Base-by-base conservation (phyloP, 2,329 filamentous ascomycete species). In the Fusarium gaditjirri region DNA sequence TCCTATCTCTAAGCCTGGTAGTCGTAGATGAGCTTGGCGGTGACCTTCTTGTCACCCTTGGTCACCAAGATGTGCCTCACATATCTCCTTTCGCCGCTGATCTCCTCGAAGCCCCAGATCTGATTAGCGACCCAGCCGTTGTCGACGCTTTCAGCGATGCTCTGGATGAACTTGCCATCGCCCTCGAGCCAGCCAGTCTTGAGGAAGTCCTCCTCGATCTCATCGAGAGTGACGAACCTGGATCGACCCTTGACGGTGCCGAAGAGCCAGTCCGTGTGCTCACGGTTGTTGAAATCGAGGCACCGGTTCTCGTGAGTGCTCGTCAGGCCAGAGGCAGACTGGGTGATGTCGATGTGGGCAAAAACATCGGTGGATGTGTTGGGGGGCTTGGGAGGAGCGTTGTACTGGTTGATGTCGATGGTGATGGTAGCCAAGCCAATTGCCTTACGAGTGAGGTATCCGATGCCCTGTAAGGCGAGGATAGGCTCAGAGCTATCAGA, bases 241-340 rank as follows among this genome's bases (percentile, higher is more conserved):
- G 86, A 89, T 67, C 85, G 86, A 63, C 92, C 93, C 56, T 84
- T 84, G 70, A 96, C 87, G 61, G 83, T 84, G 65, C 94, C 94
- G 80, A 97, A 97, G 73, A 97, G 88, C 86, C 90, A 91, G 84
- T 97, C 94, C 29, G 83, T 84, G 84, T 95, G 93, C 70, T 89
- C 87, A 75, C 92, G 90, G 74, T 75, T 80, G 59, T 74, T 75
- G 79, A 81, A 78, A 83, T 90, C 88, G 57, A 88, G 76, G 78
- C 84, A 87, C 65, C 88, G 88, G 71, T 81, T 80, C 85, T 90
- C 88, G 44, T 83, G 78, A 54, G 84, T 94, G 76, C 89, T 91
- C 77, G 88, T 89, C 71, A 97, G 84, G 61, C 91, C 92, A 66
- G 91, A 93, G 13, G 92, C 93, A 50, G 88, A 85, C 83, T 97